Evolutionary conservation across 225 moss, liverwort and hornwort species (phyloP), one percentile per base, ranked within the genome.

Genomic region (Pleurozium schreberi): DNA sequence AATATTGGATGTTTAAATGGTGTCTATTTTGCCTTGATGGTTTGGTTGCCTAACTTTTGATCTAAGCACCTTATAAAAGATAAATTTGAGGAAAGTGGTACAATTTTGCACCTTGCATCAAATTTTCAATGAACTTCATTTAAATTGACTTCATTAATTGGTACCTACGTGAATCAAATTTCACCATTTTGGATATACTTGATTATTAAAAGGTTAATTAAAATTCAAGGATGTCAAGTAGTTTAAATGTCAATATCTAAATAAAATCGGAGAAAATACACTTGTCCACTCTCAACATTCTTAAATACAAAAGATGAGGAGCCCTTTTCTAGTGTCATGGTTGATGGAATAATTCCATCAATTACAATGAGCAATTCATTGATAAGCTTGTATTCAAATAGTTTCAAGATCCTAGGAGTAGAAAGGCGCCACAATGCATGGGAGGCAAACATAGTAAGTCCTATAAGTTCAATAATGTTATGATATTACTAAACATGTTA

Each of bases 21-120:
- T 38, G 0, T 67, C 11, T 38, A 67, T 5, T 38, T 0, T 38
- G 0, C 1, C 11, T 0, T n/a, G n/a, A n/a, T n/a, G n/a, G n/a
- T n/a, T n/a, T n/a, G n/a, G n/a, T 38, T 38, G 8, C 11, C 4
- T 38, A 20, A 12, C 20, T 67, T 67, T 20, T 38, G 6, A 20
- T 38, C 1, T 1, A 0, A 38, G 11, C 11, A 67, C 38, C 1
- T 6, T 0, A 66, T 38, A 34, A 23, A 65, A 65, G 38, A 18
- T 1, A 49, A 64, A 20, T 67, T 11, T 67, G 6, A 38, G 6
- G 5, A 38, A 6, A 20, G 6, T 38, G 2, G 11, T 38, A 38
- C 38, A 67, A 38, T 66, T 20, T 38, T 38, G 38, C 11, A 66
- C 3, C 66, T 66, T 38, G 66, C 11, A 5, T 66, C 66, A 38